Evolutionary conservation across 139 green algal genomes (phyloP).

Genomic region (Coelastrella sp.): DNA sequence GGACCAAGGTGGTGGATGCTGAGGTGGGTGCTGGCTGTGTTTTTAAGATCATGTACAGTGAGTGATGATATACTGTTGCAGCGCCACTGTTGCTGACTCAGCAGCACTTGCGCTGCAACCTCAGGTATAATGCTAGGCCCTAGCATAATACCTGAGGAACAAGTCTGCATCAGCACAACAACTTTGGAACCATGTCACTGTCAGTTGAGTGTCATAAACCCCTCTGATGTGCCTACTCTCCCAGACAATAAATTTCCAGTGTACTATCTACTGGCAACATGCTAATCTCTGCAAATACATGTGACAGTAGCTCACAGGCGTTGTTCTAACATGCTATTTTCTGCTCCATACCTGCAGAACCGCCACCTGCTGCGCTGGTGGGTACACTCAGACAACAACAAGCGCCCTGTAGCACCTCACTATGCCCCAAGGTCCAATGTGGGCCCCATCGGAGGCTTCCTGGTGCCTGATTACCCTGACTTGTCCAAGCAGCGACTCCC

Average conservation of each 20-base stretch:
- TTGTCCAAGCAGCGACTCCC: background rate
- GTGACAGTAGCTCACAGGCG: background rate
- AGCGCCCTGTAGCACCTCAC: slow-evolving; percentile 35
- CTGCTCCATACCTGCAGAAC: slow-evolving; percentile 17
- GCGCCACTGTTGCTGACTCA: too few species aligned
- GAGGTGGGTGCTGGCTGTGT: background rate
- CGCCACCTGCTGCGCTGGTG: slow-evolving; percentile 57
- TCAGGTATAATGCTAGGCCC: too few species aligned
- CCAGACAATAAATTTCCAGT: too few species aligned
- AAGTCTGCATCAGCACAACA: too few species aligned
- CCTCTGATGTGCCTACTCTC: too few species aligned
- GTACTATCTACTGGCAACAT: too few species aligned
- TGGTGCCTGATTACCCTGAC: background rate
- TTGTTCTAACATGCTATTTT: background rate
- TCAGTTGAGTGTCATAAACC: too few species aligned
- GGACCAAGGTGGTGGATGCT: background rate
- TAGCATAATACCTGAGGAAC: too few species aligned
- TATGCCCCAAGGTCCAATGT: slow-evolving; percentile 50
- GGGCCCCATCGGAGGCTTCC: slow-evolving; percentile 1
- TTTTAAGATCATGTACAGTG: background rate
- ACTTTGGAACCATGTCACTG: too few species aligned
- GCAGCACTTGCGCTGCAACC: too few species aligned
- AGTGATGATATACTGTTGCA: background rate
- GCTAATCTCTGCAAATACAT: background rate
- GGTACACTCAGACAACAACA: slow-evolving; percentile 39